Evolutionary conservation across 129 eudicot species (phyloP).

Genomic region (Chrysanthemum lavandulifolium): DNA sequence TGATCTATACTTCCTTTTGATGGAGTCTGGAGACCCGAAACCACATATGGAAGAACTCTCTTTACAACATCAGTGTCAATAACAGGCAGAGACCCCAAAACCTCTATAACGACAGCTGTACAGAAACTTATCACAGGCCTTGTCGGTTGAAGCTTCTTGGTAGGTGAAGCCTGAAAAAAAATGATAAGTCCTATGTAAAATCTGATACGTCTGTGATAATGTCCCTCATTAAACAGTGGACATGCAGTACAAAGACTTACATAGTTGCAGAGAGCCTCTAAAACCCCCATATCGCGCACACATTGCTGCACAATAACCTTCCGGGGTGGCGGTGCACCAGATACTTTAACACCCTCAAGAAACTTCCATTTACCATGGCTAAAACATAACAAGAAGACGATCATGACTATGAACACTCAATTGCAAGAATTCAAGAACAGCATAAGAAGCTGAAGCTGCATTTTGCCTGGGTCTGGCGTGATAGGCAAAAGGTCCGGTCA

Average conservation of each 20-base stretch:
- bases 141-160: slow-evolving; percentile 66
- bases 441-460: neutral
- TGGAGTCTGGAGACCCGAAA: slow-evolving; percentile 55
- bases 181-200: slow-evolving; percentile 3
- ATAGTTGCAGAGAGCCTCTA: slow-evolving; percentile 71
- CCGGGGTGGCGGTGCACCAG: slow-evolving; percentile 91
- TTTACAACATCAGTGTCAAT: slow-evolving; percentile 60
- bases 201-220: neutral
- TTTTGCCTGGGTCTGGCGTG: neutral
- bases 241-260: slow-evolving; percentile 38
- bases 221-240: neutral
- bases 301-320: slow-evolving; percentile 89
- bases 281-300: slow-evolving; percentile 67
- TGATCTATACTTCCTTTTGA: slow-evolving; percentile 58
- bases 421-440: neutral
- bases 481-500: neutral
- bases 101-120: slow-evolving; percentile 83
- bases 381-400: slow-evolving; percentile 19
- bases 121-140: slow-evolving; percentile 72
- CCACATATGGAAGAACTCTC: slow-evolving; percentile 75
- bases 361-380: slow-evolving; percentile 82
- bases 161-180: slow-evolving; percentile 51
- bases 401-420: neutral
- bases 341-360: slow-evolving; percentile 82
- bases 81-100: slow-evolving; percentile 51